Evolutionary conservation across 805 yeast genomes (phyloP), one percentile per base, ranked within the genome.

Genomic region (Jamesozyma hellenica): DNA sequence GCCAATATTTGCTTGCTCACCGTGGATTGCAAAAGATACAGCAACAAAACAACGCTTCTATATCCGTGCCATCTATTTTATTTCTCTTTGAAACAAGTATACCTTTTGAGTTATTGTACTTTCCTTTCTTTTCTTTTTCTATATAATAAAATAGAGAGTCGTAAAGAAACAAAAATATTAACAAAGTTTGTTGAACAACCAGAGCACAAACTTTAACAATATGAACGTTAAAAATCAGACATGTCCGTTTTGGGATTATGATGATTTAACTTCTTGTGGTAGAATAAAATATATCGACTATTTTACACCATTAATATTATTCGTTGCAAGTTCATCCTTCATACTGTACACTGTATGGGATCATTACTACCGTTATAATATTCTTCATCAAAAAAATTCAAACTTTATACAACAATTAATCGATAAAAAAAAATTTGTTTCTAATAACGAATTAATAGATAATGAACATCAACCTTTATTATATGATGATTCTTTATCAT

Each of bases 261-360:
- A 79, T 50, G 86, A 79, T 54, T 52, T 79, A 31, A 71, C 80
- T 1, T 51, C 52, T 13, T 75, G 81, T 50, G 72, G 72, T 4
- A 64, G 77, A 35, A 59, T 62, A 16, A 46, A 52, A 51, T 55
- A 59, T 44, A 51, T 75, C 29, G 68, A 68, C 41, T 56, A 56
- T 26, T 51, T 56, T 35, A 46, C 48, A 5, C 63, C 62, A 3
- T 23, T 49, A 17, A 8, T 39, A 4, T 14, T 56, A 16, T 31
- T 49, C 5, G 23, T 38, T 4, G 15, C 35, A 1, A 34, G 43
- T 17, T 15, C 42, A 3, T 27, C 35, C 8, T 50, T 46, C 28
- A 27, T 53, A 12, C 14, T 34, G 2, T 47, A 47, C 25, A 52
- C 53, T 33, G 33, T 49, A 6, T 31, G 42, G 19, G 19, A 35